phyloP scores from a whole-genome alignment of 2,329 filamentous ascomycete genomes.

The Botrytis tulipae region DNA sequence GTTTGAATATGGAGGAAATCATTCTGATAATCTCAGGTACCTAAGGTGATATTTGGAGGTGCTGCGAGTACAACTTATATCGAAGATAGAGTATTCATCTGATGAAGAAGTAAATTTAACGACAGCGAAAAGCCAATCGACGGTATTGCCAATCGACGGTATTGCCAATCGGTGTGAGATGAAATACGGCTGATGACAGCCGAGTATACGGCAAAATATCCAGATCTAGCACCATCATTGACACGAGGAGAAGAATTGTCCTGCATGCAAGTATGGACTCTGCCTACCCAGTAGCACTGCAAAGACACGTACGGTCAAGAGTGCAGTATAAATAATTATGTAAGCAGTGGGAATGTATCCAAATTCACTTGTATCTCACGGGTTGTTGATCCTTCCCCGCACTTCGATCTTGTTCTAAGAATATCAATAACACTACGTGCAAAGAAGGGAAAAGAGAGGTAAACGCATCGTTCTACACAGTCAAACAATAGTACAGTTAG shows the following conservation, averaged over 20 bases:
- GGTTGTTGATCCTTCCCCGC: no score
- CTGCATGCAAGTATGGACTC: neutral
- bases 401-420: neutral
- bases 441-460: neutral
- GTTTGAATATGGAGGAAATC: neutral
- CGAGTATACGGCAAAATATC: neutral
- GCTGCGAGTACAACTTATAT: neutral
- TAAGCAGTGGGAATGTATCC: neutral
- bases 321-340: neutral
- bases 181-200: neutral
- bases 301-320: neutral
- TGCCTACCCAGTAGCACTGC: neutral
- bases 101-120: neutral
- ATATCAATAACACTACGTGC: neutral
- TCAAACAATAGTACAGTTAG: neutral
- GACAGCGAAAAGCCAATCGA: neutral
- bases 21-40: neutral
- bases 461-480: neutral
- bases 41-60: neutral
- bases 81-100: neutral
- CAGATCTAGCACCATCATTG: neutral
- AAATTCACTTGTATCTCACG: neutral
- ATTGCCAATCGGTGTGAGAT: neutral
- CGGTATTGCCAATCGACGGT: accelerated
- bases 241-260: neutral